Evolutionary conservation across 2,329 filamentous ascomycete genomes (phyloP).

Genomic region (Colletotrichum graminicola): DNA sequence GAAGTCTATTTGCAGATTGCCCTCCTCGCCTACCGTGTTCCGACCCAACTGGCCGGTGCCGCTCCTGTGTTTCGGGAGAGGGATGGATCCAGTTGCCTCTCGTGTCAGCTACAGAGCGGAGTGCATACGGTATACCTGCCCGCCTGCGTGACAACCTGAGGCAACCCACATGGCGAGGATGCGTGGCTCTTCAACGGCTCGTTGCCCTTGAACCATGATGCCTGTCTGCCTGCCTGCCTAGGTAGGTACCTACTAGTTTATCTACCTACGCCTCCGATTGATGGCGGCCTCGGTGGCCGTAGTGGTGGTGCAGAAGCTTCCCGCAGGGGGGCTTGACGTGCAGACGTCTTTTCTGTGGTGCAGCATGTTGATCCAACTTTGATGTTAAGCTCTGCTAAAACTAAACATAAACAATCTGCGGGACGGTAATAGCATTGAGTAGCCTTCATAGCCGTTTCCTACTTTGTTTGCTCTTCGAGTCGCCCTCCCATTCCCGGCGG

Average conservation of each 20-base stretch:
- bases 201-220: constrained; percentile 1
- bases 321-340: background rate
- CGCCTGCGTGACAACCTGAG: background rate
- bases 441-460: background rate
- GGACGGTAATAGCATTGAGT: background rate
- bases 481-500: background rate
- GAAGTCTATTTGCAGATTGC: background rate
- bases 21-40: background rate
- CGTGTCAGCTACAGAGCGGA: background rate
- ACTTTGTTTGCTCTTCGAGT: background rate
- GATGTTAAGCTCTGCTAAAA: background rate
- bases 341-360: constrained; percentile 15
- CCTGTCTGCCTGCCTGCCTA: background rate
- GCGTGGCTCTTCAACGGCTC: background rate
- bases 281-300: background rate
- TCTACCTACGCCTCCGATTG: constrained; percentile 5
- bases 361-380: constrained; percentile 12
- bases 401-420: background rate
- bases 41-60: constrained; percentile 16
- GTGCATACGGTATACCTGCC: background rate
- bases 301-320: constrained; percentile 20
- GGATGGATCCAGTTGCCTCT: background rate
- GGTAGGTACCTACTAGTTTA: background rate
- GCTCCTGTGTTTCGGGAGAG: constrained; percentile 19
- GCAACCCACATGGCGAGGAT: background rate